Conservation (phyloP, 192 early-diverging fungal species). For the Umbelopsis sp. region DNA sequence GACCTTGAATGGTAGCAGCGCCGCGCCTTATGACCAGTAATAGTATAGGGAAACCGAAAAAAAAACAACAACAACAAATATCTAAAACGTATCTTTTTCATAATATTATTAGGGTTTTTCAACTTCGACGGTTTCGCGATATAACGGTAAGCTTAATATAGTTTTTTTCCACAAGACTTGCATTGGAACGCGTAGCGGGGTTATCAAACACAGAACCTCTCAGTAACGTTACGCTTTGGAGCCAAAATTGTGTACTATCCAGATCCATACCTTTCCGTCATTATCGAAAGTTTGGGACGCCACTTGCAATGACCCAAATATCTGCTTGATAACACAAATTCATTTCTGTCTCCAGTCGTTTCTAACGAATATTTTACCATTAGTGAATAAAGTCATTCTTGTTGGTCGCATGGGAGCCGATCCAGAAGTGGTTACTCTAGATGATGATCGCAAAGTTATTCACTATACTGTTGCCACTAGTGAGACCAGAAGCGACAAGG, state of each 20-base stretch:
- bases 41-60: neutral
- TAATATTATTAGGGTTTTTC: neutral
- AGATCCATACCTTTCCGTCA: no score
- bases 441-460: constrained; percentile 48
- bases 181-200: neutral
- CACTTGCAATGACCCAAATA: no score
- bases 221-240: no score
- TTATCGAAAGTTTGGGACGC: no score
- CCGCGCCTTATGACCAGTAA: neutral
- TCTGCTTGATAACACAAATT: neutral
- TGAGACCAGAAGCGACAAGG: constrained; percentile 58
- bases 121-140: neutral
- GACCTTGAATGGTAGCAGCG: neutral
- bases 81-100: neutral
- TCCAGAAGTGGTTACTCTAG: constrained; percentile 44
- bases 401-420: constrained; percentile 67
- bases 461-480: constrained; percentile 69
- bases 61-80: neutral
- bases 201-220: neutral
- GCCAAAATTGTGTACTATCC: no score
- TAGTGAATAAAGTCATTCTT: constrained; percentile 70
- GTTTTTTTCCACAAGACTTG: neutral
- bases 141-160: neutral
- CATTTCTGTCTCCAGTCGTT: neutral
- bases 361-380: neutral